Evolutionary conservation across 2,329 filamentous ascomycete genomes (phyloP), one percentile per base, ranked within the genome.

Genomic region (Xylaria multiplex): DNA sequence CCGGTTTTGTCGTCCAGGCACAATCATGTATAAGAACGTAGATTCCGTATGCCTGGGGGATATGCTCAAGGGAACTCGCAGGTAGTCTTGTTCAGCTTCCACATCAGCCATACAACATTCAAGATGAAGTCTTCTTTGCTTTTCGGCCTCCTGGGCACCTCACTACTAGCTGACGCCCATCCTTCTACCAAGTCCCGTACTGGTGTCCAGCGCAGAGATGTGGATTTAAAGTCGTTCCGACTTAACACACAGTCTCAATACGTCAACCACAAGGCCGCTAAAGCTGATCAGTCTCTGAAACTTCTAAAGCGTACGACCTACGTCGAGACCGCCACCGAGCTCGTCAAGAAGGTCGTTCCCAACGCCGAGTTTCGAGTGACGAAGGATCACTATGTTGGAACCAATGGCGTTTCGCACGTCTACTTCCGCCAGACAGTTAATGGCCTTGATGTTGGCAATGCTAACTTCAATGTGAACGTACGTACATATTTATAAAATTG

Each of bases 381-480:
- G 0, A 73, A 80, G 1, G 85, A 88, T 70, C 80, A 83, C 70
- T 88, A 88, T 54, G 77, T 85, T 8, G 82, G 85, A 19, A 74
- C 73, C 37, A 87, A 86, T 57, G 85, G 86, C 9, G 78, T 89
- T 62, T 80, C 80, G 0, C 86, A 89, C 70, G 84, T 88, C 68
- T 82, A 86, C 74, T 86, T 88, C 73, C 85, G 84, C 74, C 86
- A 89, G 77, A 88, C 85, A 0, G 77, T 81, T 5, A 84, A 88
- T 59, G 86, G 83, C 1, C 74, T 88, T 27, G 86, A 88, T 67
- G 82, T 89, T 64, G 86, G 88, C 70, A 88, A 88, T 69, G 85
- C 83, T 2, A 84, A 87, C 72, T 86, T 88, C 70, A 87, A 88
- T 54, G 84, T 88, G 40, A 88, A 88, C 70, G 84, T 88, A 67